Evolutionary conservation across 2,329 filamentous ascomycete species (phyloP), one percentile per base, ranked within the genome.

Genomic region (Sclerotinia trifoliorum): DNA sequence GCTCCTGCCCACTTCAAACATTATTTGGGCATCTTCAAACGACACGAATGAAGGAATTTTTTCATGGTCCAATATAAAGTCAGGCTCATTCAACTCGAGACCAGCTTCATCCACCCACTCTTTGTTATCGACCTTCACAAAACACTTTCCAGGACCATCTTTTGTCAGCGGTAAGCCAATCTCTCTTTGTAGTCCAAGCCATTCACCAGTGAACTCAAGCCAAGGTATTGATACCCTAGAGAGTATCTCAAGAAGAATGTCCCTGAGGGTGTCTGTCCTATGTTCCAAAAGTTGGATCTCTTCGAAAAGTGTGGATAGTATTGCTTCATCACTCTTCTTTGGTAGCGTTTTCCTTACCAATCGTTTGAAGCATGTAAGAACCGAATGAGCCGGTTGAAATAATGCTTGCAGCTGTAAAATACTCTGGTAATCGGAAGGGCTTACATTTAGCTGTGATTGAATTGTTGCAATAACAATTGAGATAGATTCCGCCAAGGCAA

Each of bases 1-100:
- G 76, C 90, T 94, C 73, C 85, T 86, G 5, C 92, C 93, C 4
- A 89, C 90, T 76, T 96, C 92, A 71, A 94, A 94, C n/a, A 95
- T 86, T 6, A 83, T 81, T 63, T 85, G 83, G 3, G 87, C 88
- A 72, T 94, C 85, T 68, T 95, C 91, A 6, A 81, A 77, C 0
- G 88, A 85, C 56, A 96, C 83, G 72, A 95, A 95, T 2, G 83
- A 81, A 0, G 92, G 92, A 79, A 95, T 87, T 70, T 86, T 85
- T 39, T 85, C 81, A 29, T 83, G 81, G 69, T 90, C 87, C 44
- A 94, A 83, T 7, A 86, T 79, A 72, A 86, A 91, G 70, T 90
- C 86, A 1, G 83, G 76, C 29, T 87, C 85, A 51, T 84, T 83
- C 11, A 83, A 79, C 73, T 88, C 83, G 26, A 85, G 81, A 1